Percentiles rank a stretch among this genome's conserved stretches.
These are phyloP conservation scores for Gymnopus androsaceus DNA, from an alignment of 1,284 basidiomycete genomes.

Conservation along the genomic window DNA sequence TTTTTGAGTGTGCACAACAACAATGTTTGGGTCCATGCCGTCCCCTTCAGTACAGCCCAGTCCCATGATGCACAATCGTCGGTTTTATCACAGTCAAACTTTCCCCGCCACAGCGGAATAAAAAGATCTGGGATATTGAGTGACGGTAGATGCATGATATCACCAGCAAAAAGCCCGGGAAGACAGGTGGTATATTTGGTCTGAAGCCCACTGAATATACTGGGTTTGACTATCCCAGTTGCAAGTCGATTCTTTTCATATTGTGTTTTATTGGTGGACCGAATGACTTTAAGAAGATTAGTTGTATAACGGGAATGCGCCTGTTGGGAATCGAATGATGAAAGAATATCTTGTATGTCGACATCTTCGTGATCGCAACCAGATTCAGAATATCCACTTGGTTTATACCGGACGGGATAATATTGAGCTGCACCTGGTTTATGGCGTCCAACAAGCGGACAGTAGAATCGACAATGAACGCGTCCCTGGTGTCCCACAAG, in stretches of 20 bases:
- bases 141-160: constrained; percentile 13
- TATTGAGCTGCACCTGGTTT: constrained; percentile 10
- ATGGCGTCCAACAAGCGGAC: constrained; percentile 18
- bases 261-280: constrained; percentile 8
- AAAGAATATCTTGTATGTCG: no score
- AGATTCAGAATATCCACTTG: constrained; percentile 19
- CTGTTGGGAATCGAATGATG: constrained; percentile 17
- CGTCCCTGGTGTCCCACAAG: constrained; percentile 35
- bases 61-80: constrained; percentile 32
- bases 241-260: neutral
- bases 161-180: neutral
- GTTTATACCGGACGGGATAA: constrained; percentile 19
- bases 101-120: constrained; percentile 31
- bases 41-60: constrained; percentile 33
- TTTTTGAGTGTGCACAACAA: no score
- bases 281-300: constrained; percentile 19
- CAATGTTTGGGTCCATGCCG: no score
- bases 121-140: neutral
- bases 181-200: neutral
- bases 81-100: constrained; percentile 27
- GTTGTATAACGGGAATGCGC: neutral
- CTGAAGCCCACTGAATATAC: constrained; percentile 7
- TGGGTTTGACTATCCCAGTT: constrained; percentile 16
- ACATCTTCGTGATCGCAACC: constrained; percentile 25
- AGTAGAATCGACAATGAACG: constrained; percentile 32